A percentile compares a stretch with the other conserved stretches of the same genome.
Conservation (phyloP, 106 monocot species). For the Hemerocallis citrina region DNA sequence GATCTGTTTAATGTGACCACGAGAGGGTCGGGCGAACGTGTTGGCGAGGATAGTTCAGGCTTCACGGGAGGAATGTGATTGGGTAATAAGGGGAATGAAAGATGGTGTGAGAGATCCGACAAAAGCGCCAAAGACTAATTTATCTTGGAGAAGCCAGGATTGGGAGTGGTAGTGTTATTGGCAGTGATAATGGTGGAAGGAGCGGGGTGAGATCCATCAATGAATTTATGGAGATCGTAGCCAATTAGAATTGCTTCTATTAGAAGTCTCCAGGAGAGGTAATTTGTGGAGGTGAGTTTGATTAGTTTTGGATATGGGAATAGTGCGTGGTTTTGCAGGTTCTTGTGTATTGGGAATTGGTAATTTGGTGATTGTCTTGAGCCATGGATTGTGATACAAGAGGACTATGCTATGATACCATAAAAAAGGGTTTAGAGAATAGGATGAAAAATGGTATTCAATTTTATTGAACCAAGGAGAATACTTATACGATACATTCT, state of each 20-base stretch:
- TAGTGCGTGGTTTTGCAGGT: neutral
- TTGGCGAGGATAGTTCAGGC: too few species aligned
- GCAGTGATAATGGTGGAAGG: neutral
- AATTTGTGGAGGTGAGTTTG: neutral
- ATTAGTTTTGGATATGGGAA: neutral
- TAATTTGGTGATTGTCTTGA: neutral
- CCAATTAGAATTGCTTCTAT: neutral
- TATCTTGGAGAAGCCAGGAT: neutral
- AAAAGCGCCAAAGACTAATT: neutral
- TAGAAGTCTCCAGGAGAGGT: neutral
- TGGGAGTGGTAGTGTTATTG: neutral
- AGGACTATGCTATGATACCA: neutral
- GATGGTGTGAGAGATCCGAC: neutral
- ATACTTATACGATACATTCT: too few species aligned
- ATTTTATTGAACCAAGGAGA: too few species aligned
- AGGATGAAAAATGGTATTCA: too few species aligned
- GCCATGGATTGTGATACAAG: neutral
- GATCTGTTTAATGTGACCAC: too few species aligned
- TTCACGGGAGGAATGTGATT: neutral
- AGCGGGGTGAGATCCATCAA: neutral
- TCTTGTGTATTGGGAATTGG: conserved; percentile 1
- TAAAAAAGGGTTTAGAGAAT: too few species aligned
- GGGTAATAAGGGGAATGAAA: neutral
- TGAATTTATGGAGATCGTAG: neutral
- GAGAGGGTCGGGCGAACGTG: too few species aligned